These are phyloP conservation scores for Fusarium sp. DNA, from an alignment of 2,329 filamentous ascomycete species.

Conservation along the genomic window DNA sequence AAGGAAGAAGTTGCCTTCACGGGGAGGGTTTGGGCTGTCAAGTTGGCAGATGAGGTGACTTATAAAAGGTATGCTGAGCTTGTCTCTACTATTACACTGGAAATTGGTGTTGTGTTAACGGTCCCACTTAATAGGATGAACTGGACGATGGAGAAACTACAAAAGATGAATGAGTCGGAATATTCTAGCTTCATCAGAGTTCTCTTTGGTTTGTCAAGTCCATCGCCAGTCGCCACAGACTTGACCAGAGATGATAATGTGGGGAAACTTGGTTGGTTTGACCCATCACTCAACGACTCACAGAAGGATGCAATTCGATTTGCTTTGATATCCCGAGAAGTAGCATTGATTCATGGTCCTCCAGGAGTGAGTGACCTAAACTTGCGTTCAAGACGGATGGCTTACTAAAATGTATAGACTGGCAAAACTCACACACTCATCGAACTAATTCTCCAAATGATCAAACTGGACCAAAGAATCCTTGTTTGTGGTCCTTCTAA, in stretches of 20 bases:
- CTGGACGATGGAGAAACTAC: conserved; percentile 71
- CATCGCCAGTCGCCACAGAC: conserved; percentile 64
- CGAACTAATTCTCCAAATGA: conserved; percentile 92
- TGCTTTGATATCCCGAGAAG: conserved; percentile 83
- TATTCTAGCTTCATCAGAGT: conserved; percentile 74
- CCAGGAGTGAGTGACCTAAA: conserved; percentile 74
- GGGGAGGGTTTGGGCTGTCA: conserved; percentile 74
- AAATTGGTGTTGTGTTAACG: not conserved
- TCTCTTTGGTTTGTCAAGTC: conserved; percentile 72
- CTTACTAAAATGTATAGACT: conserved; percentile 66
- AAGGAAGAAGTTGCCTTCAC: conserved; percentile 62
- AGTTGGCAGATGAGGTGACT: conserved; percentile 78
- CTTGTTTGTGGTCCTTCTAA: conserved; percentile 98
- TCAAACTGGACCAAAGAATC: conserved; percentile 80
- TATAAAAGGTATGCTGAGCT: conserved; percentile 65
- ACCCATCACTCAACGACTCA: conserved; percentile 74
- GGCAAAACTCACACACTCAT: conserved; percentile 98
- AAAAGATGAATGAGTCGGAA: conserved; percentile 70
- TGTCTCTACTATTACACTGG: not conserved
- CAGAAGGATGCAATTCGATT: conserved; percentile 83
- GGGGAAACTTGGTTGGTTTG: conserved; percentile 71
- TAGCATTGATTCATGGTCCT: conserved; percentile 93
- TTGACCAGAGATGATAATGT: conserved; percentile 60
- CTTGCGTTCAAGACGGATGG: not conserved
- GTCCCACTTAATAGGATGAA: conserved; percentile 67